These are phyloP conservation scores for Xylaria sp. DNA, from an alignment of 2,329 filamentous ascomycete species.

Conservation along the genomic window DNA sequence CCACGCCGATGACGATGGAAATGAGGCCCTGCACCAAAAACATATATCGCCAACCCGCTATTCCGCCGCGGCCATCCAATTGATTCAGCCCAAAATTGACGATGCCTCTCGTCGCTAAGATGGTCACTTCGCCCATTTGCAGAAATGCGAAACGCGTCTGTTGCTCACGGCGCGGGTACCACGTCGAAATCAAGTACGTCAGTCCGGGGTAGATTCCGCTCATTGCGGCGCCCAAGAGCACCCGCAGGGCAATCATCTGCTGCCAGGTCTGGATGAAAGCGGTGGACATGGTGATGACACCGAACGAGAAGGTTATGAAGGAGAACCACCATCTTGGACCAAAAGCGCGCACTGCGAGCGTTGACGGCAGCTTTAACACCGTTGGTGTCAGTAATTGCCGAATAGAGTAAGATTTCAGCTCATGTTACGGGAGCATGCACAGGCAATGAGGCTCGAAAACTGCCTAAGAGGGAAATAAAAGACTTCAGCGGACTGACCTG, in stretches of 20 bases:
- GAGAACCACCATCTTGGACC: slow-evolving; percentile 70
- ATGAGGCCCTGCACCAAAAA: slow-evolving; percentile 70
- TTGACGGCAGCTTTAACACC: slow-evolving; percentile 70
- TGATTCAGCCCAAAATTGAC: slow-evolving; percentile 74
- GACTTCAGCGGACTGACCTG: too few relatives aligned
- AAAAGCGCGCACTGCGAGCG: slow-evolving; percentile 67
- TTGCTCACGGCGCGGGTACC: slow-evolving; percentile 69
- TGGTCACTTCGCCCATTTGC: slow-evolving; percentile 67
- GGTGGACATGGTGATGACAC: slow-evolving; percentile 68
- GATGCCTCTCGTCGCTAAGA: slow-evolving; percentile 69
- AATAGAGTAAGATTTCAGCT: too few relatives aligned
- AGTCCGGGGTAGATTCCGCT: slow-evolving; percentile 58
- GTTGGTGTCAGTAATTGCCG: too few relatives aligned
- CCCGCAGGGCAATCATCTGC: slow-evolving; percentile 71
- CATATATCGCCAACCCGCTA: slow-evolving; percentile 73
- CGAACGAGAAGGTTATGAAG: slow-evolving; percentile 67
- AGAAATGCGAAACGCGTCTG: slow-evolving; percentile 69
- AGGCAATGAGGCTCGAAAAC: too few relatives aligned
- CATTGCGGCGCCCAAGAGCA: slow-evolving; percentile 70
- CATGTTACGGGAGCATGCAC: too few relatives aligned
- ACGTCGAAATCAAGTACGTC: slow-evolving; percentile 59
- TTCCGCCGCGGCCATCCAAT: slow-evolving; percentile 58
- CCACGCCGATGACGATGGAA: slow-evolving; percentile 61
- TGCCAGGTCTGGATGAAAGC: slow-evolving; percentile 71
- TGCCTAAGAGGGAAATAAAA: too few relatives aligned